These are phyloP conservation scores for Malus sieversii DNA, from an alignment of 306 rosid genomes.

Conservation along the genomic window DNA sequence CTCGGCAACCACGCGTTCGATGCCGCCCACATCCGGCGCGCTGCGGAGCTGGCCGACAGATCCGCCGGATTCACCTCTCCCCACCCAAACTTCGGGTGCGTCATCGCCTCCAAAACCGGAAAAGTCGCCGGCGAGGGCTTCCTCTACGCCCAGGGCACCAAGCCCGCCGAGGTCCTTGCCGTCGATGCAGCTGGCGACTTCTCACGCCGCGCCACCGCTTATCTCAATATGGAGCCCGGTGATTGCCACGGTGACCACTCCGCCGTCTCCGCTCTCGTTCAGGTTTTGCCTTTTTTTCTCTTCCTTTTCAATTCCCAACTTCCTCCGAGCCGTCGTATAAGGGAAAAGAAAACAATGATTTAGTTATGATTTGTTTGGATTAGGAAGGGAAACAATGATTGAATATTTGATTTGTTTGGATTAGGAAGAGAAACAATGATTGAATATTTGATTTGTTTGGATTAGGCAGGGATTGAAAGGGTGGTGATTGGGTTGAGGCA, in stretches of 20 bases:
- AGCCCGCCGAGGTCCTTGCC: slow-evolving; percentile 76
- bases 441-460: neutral
- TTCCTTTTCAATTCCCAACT: slow-evolving; percentile 1
- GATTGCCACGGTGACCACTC: slow-evolving; percentile 74
- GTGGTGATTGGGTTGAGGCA: slow-evolving; percentile 90
- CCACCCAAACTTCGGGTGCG: slow-evolving; percentile 89
- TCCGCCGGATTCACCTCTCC: slow-evolving; percentile 84
- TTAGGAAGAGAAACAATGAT: neutral
- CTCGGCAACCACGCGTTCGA: slow-evolving; percentile 28
- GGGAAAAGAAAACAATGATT: neutral
- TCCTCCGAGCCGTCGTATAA: neutral
- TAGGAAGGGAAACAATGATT: neutral
- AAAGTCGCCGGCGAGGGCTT: slow-evolving; percentile 65
- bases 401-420: neutral
- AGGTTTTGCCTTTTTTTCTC: slow-evolving; percentile 37
- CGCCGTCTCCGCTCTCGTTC: slow-evolving; percentile 73
- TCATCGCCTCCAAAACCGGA: slow-evolving; percentile 50
- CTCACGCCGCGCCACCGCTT: slow-evolving; percentile 57
- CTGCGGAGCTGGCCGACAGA: slow-evolving; percentile 59
- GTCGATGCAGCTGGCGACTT: slow-evolving; percentile 45
- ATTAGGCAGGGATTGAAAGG: slow-evolving; percentile 78
- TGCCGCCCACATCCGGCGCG: slow-evolving; percentile 52
- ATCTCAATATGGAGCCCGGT: slow-evolving; percentile 85
- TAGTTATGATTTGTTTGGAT: slow-evolving; percentile 3
- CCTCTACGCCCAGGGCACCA: slow-evolving; percentile 87